Percentiles rank a stretch among this genome's conserved stretches.
These are phyloP conservation scores for Lasiodiplodia gonubiensis DNA, from an alignment of 2,329 filamentous ascomycete genomes.

Conservation along the genomic window DNA sequence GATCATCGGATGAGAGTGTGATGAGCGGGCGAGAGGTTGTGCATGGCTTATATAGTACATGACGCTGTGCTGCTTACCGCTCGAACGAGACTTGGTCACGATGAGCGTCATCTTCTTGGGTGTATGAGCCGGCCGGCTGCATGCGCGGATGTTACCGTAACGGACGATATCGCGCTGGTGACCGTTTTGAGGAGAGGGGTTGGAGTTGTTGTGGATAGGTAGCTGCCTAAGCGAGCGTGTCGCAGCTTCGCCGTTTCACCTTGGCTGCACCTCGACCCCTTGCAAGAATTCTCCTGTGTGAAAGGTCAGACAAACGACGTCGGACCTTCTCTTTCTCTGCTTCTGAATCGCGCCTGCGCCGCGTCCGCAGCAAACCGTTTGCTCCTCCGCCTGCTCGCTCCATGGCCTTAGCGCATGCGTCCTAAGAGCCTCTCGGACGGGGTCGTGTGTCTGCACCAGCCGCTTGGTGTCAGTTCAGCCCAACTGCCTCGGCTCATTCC, in stretches of 20 bases:
- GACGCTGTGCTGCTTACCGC: too few species aligned
- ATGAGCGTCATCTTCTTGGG: too few species aligned
- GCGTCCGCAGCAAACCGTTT: neutral
- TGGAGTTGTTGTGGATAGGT: neutral
- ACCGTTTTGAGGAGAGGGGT: neutral
- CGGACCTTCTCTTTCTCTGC: neutral
- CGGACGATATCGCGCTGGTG: neutral
- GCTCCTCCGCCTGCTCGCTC: neutral
- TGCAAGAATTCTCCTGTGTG: constrained; percentile 2
- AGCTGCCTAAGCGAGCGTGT: neutral
- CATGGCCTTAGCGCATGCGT: neutral
- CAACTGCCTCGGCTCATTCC: neutral
- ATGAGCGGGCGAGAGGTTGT: neutral
- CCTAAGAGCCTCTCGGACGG: neutral
- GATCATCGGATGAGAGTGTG: too few species aligned
- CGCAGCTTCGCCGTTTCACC: constrained; percentile 17
- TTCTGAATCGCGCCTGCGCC: constrained; percentile 2
- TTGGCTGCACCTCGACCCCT: neutral
- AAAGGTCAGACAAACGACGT: neutral
- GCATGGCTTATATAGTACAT: too few species aligned
- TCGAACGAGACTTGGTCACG: too few species aligned
- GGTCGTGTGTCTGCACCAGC: neutral
- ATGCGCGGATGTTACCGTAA: neutral
- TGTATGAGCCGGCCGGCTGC: neutral
- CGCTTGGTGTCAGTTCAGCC: neutral